Evolutionary conservation across 2,329 filamentous ascomycete species (phyloP).

Genomic region (Pseudogymnoascus sp.): DNA sequence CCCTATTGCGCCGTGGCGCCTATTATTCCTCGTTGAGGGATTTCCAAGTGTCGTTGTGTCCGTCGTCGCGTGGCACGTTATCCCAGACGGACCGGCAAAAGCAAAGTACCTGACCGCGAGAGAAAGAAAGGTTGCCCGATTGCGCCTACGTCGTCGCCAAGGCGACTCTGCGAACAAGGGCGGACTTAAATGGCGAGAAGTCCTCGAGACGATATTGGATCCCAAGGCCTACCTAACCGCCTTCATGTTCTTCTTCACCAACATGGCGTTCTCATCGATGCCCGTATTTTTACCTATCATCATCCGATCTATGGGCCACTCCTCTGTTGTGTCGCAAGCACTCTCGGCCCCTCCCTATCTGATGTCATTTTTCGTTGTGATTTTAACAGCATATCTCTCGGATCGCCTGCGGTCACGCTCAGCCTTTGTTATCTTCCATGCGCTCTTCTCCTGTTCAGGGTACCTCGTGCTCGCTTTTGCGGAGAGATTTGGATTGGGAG

Average conservation of each 20-base stretch:
- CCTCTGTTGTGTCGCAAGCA: constrained; percentile 61
- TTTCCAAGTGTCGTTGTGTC: constrained; percentile 75
- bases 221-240: constrained; percentile 70
- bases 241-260: constrained; percentile 78
- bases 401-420: constrained; percentile 59
- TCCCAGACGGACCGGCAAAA: constrained; percentile 69
- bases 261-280: constrained; percentile 81
- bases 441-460: constrained; percentile 56
- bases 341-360: constrained; percentile 79
- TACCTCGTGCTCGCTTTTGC: constrained; percentile 56
- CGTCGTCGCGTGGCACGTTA: constrained; percentile 63
- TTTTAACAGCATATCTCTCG: constrained; percentile 65
- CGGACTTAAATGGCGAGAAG: constrained; percentile 47
- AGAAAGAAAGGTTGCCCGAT: constrained; percentile 61
- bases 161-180: constrained; percentile 12
- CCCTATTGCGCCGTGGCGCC: constrained; percentile 76
- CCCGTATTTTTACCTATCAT: constrained; percentile 84
- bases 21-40: constrained; percentile 77
- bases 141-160: constrained; percentile 51
- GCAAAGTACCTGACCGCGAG: constrained; percentile 55
- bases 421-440: constrained; percentile 60
- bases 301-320: constrained; percentile 68
- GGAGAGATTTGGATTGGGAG: constrained; percentile 37
- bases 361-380: constrained; percentile 62
- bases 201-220: constrained; percentile 53